Evolutionary conservation across 2,329 filamentous ascomycete species (phyloP).

Genomic region (Colletotrichum aenigma): DNA sequence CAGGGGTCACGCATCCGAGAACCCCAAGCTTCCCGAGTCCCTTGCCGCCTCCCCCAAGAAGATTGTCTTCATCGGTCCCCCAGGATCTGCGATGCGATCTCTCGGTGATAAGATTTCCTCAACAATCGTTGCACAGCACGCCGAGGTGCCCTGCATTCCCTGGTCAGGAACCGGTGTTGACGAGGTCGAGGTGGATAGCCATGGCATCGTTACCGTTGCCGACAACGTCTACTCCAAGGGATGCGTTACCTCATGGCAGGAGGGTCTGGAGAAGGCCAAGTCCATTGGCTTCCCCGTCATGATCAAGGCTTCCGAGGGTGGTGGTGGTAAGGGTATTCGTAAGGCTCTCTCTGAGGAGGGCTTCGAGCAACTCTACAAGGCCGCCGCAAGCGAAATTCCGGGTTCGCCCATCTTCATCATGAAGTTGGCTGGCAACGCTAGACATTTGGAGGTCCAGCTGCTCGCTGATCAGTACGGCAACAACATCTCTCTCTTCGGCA

Average conservation of each 20-base stretch:
- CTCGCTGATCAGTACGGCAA: slow-evolving; percentile 99
- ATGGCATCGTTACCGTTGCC: slow-evolving; percentile 90
- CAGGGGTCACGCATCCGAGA: slow-evolving; percentile 97
- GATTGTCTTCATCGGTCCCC: slow-evolving; percentile 98
- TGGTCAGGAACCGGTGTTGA: slow-evolving; percentile 97
- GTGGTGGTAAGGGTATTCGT: slow-evolving; percentile 98
- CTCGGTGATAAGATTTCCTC: slow-evolving; percentile 99
- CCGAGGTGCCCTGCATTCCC: slow-evolving; percentile 95
- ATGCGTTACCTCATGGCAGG: slow-evolving; percentile 87
- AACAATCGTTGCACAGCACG: slow-evolving; percentile 98
- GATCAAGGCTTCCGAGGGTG: slow-evolving; percentile 99
- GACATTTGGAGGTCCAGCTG: slow-evolving; percentile 96
- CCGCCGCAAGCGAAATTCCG: slow-evolving; percentile 94
- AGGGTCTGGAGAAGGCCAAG: slow-evolving; percentile 84
- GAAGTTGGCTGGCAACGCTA: slow-evolving; percentile 96
- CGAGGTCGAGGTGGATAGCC: slow-evolving; percentile 75
- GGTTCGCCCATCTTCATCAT: slow-evolving; percentile 99
- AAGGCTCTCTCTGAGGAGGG: slow-evolving; percentile 87
- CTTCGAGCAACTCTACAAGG: slow-evolving; percentile 89
- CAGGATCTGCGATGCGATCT: slow-evolving; percentile 97
- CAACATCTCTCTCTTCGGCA: slow-evolving; percentile 98
- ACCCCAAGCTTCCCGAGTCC: slow-evolving; percentile 95
- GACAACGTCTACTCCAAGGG: slow-evolving; percentile 88
- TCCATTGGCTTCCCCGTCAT: slow-evolving; percentile 98
- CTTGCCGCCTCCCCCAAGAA: slow-evolving; percentile 96